These are phyloP conservation scores for Acaromyces ingoldii DNA, from an alignment of 1,284 basidiomycete genomes.

Conservation along the genomic window DNA sequence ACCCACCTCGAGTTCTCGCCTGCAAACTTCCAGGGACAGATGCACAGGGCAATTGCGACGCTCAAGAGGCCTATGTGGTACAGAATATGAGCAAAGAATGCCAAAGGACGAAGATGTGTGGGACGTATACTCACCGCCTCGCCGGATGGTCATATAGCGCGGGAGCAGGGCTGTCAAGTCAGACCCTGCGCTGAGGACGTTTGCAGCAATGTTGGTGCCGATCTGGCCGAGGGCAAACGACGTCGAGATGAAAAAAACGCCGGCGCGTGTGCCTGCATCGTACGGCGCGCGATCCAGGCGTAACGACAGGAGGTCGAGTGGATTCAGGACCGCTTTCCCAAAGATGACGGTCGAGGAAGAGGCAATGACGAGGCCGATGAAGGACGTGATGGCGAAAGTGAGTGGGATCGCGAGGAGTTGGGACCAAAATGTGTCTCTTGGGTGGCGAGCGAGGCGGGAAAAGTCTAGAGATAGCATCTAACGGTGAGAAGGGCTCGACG, in stretches of 20 bases:
- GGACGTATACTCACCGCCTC: too few species aligned
- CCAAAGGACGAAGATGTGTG: too few species aligned
- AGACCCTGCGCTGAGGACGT: conserved; percentile 76
- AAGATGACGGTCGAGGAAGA: conserved; percentile 73
- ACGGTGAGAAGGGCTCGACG: too few species aligned
- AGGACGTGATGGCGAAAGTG: conserved; percentile 70
- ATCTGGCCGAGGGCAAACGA: conserved; percentile 70
- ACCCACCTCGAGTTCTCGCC: too few species aligned
- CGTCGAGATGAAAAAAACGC: conserved; percentile 59
- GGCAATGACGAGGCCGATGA: conserved; percentile 78
- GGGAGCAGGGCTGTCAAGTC: conserved; percentile 71
- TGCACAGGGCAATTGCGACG: conserved; percentile 67
- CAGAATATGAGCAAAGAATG: too few species aligned
- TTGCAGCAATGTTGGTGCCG: conserved; percentile 65
- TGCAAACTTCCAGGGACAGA: conserved; percentile 73
- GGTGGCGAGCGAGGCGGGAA: conserved; percentile 29
- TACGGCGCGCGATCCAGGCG: conserved; percentile 67
- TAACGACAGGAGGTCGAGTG: conserved; percentile 65
- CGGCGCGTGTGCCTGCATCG: conserved; percentile 53
- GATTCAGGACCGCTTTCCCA: conserved; percentile 73
- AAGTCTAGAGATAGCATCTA: too few species aligned
- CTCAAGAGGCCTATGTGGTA: too few species aligned
- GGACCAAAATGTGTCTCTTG: conserved; percentile 19
- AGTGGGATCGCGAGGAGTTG: conserved; percentile 61
- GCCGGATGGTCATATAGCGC: conserved; percentile 76